Evolutionary conservation across 257 asterid genomes (phyloP).

Genomic region (Coffea eugenioides): DNA sequence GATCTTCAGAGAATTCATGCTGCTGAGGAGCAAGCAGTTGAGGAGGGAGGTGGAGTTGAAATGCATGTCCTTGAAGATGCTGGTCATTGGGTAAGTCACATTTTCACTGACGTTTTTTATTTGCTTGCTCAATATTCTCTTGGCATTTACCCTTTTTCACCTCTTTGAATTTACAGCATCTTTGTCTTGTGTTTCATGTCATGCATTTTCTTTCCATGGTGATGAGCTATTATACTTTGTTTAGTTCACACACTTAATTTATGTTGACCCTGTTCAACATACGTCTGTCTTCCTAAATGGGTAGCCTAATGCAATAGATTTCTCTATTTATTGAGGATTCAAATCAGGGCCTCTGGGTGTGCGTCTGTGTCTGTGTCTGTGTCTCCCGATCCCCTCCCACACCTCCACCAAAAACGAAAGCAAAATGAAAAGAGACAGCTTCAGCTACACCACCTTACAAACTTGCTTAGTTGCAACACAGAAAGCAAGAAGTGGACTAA

Average conservation of each 20-base stretch:
- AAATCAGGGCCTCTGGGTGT: no score
- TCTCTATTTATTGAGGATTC: not conserved
- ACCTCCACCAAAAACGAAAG: no score
- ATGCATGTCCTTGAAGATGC: slow-evolving; percentile 99
- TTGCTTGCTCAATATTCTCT: no score
- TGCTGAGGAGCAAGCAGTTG: slow-evolving; percentile 92
- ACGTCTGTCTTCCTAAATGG: not conserved
- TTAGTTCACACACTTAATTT: not conserved
- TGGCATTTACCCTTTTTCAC: not conserved
- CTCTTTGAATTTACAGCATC: not conserved
- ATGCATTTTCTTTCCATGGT: not conserved
- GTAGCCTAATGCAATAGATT: not conserved
- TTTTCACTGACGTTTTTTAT: slow-evolving; percentile 10
- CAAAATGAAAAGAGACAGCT: no score
- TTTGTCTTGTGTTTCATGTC: not conserved
- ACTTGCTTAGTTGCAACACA: not conserved
- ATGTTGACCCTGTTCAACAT: not conserved
- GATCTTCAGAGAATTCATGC: slow-evolving; percentile 84
- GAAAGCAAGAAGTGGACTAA: not conserved
- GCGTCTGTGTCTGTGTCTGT: no score
- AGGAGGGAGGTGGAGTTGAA: slow-evolving; percentile 97
- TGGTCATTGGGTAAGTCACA: slow-evolving; percentile 82
- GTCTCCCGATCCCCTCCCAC: no score
- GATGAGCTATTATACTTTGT: not conserved
- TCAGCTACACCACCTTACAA: not conserved